Conservation (phyloP, 1,284 basidiomycete species). For the Moniliophthora roreri region DNA sequence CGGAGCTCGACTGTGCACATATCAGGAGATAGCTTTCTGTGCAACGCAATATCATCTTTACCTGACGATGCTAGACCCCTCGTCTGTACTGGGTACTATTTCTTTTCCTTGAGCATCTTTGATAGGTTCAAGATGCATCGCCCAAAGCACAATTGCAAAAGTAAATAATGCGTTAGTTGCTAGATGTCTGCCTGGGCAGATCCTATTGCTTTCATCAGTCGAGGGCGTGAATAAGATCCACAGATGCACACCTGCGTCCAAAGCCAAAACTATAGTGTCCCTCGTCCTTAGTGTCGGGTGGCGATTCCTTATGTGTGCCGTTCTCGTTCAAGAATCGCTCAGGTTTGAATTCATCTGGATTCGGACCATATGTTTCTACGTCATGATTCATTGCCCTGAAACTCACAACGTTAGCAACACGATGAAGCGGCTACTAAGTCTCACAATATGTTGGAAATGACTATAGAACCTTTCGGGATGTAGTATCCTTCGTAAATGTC, state of each 20-base stretch:
- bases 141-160: too few relatives aligned
- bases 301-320: background rate
- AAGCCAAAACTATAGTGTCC: constrained; percentile 9
- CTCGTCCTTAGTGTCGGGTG: constrained; percentile 3
- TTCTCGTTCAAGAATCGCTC: constrained; percentile 7
- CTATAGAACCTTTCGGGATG: constrained; percentile 7
- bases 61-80: too few relatives aligned
- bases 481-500: constrained; percentile 10
- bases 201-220: too few relatives aligned
- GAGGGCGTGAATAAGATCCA: too few relatives aligned
- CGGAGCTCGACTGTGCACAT: too few relatives aligned
- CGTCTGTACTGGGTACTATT: too few relatives aligned
- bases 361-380: constrained; percentile 5
- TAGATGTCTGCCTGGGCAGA: too few relatives aligned
- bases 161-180: too few relatives aligned
- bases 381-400: constrained; percentile 5
- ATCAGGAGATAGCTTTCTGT: too few relatives aligned
- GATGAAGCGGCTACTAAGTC: background rate
- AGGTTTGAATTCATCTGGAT: constrained; percentile 6
- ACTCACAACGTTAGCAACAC: background rate
- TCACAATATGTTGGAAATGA: constrained; percentile 7
- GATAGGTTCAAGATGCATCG: too few relatives aligned
- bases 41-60: too few relatives aligned
- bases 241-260: constrained; percentile 2
- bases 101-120: too few relatives aligned